Base-by-base conservation (phyloP, 441 rosid genomes). In the Erysimum cheiri region DNA sequence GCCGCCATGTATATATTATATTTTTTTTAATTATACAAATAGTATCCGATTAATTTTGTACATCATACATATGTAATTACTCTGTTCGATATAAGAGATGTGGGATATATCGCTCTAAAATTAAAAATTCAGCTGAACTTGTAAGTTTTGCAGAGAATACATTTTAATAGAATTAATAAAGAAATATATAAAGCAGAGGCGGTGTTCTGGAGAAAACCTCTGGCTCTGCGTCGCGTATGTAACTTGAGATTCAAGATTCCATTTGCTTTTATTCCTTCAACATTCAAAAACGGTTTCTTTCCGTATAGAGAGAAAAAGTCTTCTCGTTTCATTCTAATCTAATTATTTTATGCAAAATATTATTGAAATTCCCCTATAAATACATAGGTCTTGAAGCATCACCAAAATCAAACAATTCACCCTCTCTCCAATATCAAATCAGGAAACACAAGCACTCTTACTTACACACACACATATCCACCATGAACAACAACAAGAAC, bases 241-340 rank as follows among this genome's bases (percentile, higher is more conserved):
- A 57, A 53, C 63, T 67, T 67, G 35, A 60, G 41, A 41, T 43
- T 74, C 50, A 67, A 67, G 77, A 67, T 60, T 74, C 69, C 29
- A 3, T 53, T 48, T 70, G 12, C 24, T 39, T 47, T 58, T 62
- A 61, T 68, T 68, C 78, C 74, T 69, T 74, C 62, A 60, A 73
- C 72, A 67, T 41, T 73, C 78, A 74, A 74, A 35, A 39, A 69
- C 69, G 74, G 69, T n/a, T n/a, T n/a, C n/a, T 74, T 73, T 41
- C 64, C 15, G 49, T 26, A 5, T 26, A 5, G 2, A 66, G 13
- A 52, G 41, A 40, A 24, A 67, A 66, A 60, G 76, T 64, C 58
- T 47, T 56, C 5, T 29, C 7, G 9, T 28, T 64, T 72, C 52
- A 52, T 64, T 64, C 50, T 47, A 29, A 10, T 46, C 28, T 17